Evolutionary conservation across 805 yeast genomes (phyloP), one percentile per base, ranked within the genome.

Genomic region (Jamesozyma lodderae): DNA sequence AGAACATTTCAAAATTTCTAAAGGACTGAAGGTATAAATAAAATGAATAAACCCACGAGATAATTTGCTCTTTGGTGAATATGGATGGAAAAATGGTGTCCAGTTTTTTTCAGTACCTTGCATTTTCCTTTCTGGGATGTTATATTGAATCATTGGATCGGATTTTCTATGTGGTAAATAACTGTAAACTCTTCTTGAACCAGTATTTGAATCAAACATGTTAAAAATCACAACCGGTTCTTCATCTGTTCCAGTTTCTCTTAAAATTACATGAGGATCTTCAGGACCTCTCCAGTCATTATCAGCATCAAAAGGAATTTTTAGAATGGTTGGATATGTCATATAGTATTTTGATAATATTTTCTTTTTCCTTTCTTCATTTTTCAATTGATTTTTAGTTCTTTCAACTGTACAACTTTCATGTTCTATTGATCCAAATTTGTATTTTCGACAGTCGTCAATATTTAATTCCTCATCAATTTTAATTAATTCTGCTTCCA

Each of bases 401-500:
- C 40, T 34, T 9, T 47, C 42, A 1, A 46, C 51, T 4, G 46
- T 51, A 48, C 56, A 48, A 4, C 44, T 31, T 6, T 50, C 49
- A 16, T 57, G 38, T n/a, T 33, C 41, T 2, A 29, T 10, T 10
- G 36, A 22, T 18, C 31, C 53, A 4, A 39, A 31, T 25, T 54
- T 53, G 34, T 59, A 46, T 6, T 41, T 31, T 15, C 42, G 35
- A 14, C 60, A 60, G 15, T 60, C 55, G n/a, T 49, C 44, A 1
- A 51, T 22, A 19, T 52, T 57, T 24, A 57, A 48, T 17, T 40
- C 40, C 27, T 51, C 48, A 22, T 41, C 45, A 13, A 46, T 17
- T 5, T 51, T 49, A 33, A 60, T 48, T 20, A 60, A 40, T 3
- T 53, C 57, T 3, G 38, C 35, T 31, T 59, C 62, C 23, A 61